Evolutionary conservation across 176 grass and related monocot genomes (phyloP).

Genomic region (Melocanna baccifera): DNA sequence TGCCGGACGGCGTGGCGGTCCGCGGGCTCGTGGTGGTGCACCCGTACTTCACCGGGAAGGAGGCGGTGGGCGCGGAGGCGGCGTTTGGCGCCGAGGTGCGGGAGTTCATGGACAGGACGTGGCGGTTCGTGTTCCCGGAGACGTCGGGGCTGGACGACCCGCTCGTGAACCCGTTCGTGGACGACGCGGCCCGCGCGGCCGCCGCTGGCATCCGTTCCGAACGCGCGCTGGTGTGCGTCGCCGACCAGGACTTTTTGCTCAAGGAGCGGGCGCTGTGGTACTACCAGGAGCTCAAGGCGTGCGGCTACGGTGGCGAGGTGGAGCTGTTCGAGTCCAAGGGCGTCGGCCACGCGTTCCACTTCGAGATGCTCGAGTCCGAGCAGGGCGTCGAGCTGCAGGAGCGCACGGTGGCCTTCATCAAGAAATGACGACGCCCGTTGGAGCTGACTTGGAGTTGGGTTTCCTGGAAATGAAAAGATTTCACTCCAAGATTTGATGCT

Average conservation of each 20-base stretch:
- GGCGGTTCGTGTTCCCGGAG: constrained; percentile 50
- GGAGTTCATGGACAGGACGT: constrained; percentile 39
- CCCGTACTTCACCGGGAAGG: constrained; percentile 55
- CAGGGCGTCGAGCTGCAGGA: constrained; percentile 43
- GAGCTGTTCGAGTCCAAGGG: constrained; percentile 53
- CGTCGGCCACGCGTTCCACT: constrained; percentile 59
- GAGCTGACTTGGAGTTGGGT: too few relatives aligned
- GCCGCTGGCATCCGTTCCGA: constrained; percentile 34
- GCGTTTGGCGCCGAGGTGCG: constrained; percentile 35
- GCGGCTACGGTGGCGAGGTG: constrained; percentile 44
- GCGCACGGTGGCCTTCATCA: constrained; percentile 38
- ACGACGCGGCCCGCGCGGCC: constrained; percentile 42
- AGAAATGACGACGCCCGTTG: constrained; percentile 5
- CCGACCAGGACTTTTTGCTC: constrained; percentile 55
- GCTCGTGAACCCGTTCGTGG: constrained; percentile 46
- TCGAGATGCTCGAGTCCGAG: constrained; percentile 23
- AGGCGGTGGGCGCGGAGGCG: constrained; percentile 36
- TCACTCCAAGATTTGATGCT: neutral
- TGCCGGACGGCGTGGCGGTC: constrained; percentile 38
- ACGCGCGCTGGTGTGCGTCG: constrained; percentile 54
- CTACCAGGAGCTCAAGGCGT: constrained; percentile 49
- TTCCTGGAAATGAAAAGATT: constrained; percentile 2
- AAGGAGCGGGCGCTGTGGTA: constrained; percentile 58
- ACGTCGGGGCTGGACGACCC: constrained; percentile 55
- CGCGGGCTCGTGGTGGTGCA: constrained; percentile 49